Conservation (phyloP, 2,329 filamentous ascomycete species). For the Endothia cerciana region DNA sequence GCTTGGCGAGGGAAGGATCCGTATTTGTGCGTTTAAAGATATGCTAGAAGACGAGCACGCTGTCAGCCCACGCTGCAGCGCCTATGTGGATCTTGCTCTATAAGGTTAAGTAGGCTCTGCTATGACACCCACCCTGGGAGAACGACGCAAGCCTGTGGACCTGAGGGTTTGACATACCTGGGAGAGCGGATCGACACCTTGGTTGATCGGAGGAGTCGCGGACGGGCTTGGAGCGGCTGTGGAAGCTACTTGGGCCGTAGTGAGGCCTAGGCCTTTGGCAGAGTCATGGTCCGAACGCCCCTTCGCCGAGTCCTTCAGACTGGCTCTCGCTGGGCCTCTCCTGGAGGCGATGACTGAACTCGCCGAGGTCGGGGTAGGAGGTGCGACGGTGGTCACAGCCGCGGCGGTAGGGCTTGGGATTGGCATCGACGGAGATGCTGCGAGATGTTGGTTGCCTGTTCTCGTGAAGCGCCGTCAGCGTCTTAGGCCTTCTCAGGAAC, state of each 20-base stretch:
- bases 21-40: conserved; percentile 71
- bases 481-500: neutral
- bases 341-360: conserved; percentile 3
- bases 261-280: conserved; percentile 8
- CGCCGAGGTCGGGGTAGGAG: conserved; percentile 17
- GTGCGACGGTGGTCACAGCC: conserved; percentile 15
- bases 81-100: neutral
- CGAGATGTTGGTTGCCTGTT: conserved; percentile 20
- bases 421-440: conserved; percentile 12
- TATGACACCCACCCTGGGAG: too few species aligned
- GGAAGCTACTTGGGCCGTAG: conserved; percentile 8
- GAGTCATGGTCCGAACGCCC: conserved; percentile 14
- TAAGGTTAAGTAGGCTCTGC: neutral
- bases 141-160: neutral
- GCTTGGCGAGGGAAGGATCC: conserved; percentile 53
- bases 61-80: conserved; percentile 17
- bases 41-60: conserved; percentile 45
- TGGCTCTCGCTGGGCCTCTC: neutral
- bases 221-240: conserved; percentile 3
- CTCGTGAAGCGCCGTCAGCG: conserved; percentile 16
- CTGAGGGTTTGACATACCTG: conserved; percentile 18
- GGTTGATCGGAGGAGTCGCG: conserved; percentile 12
- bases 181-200: conserved; percentile 28
- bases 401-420: conserved; percentile 11
- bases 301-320: conserved; percentile 17